Percentiles rank a stretch among this genome's conserved stretches.
Conservation (phyloP, 1,139 yeast genomes). For the Schwanniomyces etchellsii region DNA sequence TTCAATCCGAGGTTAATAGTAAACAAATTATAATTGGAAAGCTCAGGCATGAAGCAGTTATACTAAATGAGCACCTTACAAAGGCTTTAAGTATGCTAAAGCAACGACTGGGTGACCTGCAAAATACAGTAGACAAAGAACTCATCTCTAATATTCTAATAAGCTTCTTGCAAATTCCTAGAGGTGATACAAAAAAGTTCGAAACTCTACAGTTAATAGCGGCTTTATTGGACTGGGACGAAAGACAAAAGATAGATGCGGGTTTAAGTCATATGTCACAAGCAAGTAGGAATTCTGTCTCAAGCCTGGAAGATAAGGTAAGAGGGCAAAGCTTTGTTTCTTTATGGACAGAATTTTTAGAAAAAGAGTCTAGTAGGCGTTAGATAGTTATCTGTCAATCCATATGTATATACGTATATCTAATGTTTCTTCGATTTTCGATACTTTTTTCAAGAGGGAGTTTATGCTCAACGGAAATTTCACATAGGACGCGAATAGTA, state of each 20-base stretch:
- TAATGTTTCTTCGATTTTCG: too few relatives aligned
- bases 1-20: slow-evolving; percentile 46
- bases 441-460: too few relatives aligned
- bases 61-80: slow-evolving; percentile 86
- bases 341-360: slow-evolving; percentile 84
- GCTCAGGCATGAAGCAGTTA: slow-evolving; percentile 92
- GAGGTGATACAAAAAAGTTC: slow-evolving; percentile 91
- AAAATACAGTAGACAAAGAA: slow-evolving; percentile 78
- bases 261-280: slow-evolving; percentile 55
- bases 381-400: background rate
- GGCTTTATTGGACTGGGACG: slow-evolving; percentile 85
- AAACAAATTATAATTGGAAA: slow-evolving; percentile 82
- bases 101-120: slow-evolving; percentile 59
- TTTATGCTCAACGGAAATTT: too few relatives aligned
- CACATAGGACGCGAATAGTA: too few relatives aligned
- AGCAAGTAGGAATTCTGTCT: slow-evolving; percentile 15
- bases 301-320: slow-evolving; percentile 17
- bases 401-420: too few relatives aligned
- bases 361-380: slow-evolving; percentile 52
- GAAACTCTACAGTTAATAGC: slow-evolving; percentile 85
- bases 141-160: slow-evolving; percentile 79
- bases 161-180: slow-evolving; percentile 78
- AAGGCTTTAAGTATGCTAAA: slow-evolving; percentile 78
- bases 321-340: slow-evolving; percentile 72
- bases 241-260: slow-evolving; percentile 72